A percentile compares a stretch with the other conserved stretches of the same genome.
Conservation (phyloP, 169 alveolate genomes). For the Miamiensis avidus region DNA sequence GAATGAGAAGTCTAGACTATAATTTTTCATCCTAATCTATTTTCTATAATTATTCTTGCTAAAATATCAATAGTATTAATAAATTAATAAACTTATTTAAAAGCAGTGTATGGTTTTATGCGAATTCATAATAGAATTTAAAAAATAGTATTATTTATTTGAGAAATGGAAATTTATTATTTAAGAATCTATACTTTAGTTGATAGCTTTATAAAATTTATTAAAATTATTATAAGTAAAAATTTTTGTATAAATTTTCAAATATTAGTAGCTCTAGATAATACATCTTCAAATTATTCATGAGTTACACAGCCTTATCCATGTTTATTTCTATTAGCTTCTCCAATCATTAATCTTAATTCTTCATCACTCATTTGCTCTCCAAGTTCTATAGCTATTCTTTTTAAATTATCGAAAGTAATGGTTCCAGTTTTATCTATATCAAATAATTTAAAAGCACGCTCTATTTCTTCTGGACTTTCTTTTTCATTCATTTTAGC, state of each 20-base stretch:
- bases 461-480: slow-evolving; percentile 67
- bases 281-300: slow-evolving; percentile 56
- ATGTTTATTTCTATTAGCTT: slow-evolving; percentile 65
- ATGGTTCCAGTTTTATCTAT: slow-evolving; percentile 48
- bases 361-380: slow-evolving; percentile 85
- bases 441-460: slow-evolving; percentile 64
- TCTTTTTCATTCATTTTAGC: slow-evolving; percentile 72
- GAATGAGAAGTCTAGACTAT: no score
- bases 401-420: slow-evolving; percentile 67
- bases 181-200: neutral
- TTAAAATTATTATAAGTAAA: neutral
- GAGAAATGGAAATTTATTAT: neutral
- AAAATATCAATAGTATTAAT: no score
- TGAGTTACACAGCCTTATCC: slow-evolving; percentile 63
- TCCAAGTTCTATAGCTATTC: slow-evolving; percentile 76
- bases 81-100: no score
- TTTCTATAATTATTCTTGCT: no score
- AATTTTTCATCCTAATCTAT: no score
- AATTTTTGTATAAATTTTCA: slow-evolving; percentile 13
- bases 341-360: slow-evolving; percentile 74
- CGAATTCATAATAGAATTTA: no score
- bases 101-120: no score
- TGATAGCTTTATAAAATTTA: neutral
- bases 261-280: slow-evolving; percentile 53
- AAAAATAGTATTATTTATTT: no score